Evolutionary conservation across 371 early-diverging fungal species (phyloP), one percentile per base, ranked within the genome.

Genomic region (Parasitella parasitica): DNA sequence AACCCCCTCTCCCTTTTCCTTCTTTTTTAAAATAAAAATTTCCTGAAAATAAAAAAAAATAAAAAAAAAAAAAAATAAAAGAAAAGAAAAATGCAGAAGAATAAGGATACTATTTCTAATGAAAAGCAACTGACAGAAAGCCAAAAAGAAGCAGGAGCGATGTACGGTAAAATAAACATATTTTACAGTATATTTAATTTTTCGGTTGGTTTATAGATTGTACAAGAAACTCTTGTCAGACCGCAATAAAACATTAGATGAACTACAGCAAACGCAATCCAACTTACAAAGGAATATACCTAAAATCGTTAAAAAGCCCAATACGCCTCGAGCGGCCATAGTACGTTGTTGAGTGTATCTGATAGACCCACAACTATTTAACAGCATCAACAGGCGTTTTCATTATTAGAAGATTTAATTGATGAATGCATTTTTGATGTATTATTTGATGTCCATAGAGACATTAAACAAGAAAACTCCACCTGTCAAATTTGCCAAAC

Each of bases 401-500:
- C 66, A 6, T 62, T 81, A 48, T 55, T 78, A 26, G 75, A 82
- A 39, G 86, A 85, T 46, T 63, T 87, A 16, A 66, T 92, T 32
- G 88, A 89, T 43, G 90, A 90, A 66, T 82, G 85, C 48, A 73
- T 88, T 12, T 72, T 82, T 30, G 91, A 90, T 67, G 85, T 89
- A 0, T 64, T 86, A 11, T 83, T 85, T 61, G 89, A 88, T 48
- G 76, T 81, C 15, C 91, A 92, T 58, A 71, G 82, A 56, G 88
- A 89, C 59, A 73, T 81, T 36, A 86, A 83, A 62, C 70, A 77
- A 46, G 76, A 80, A 53, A 74, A 77, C 5, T 63, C 77, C 2
- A 61, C 74, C 11, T 92, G 92, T 68, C 90, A 89, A 58, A 80
- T 89, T 27, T 90, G 89, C 67, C 84, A 85, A 70, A 86, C 88